Base-by-base conservation (phyloP, 2,329 filamentous ascomycete genomes). In the Botrytis cinerea region DNA sequence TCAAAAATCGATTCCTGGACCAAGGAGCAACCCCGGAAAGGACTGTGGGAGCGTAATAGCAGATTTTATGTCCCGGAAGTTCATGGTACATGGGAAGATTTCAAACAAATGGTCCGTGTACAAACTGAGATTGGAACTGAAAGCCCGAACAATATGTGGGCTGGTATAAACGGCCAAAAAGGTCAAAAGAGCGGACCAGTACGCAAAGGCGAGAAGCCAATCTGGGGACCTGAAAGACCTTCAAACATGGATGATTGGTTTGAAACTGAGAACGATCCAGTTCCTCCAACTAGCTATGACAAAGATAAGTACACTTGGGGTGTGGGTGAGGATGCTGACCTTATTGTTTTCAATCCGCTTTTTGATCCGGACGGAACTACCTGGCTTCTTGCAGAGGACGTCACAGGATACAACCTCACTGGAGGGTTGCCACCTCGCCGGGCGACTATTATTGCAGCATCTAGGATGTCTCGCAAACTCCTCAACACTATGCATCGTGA, bases 331-430 rank as follows among this genome's bases (percentile, higher is more conserved):
- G 92, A 97, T 74, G 94, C 95, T 18, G 95, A 98, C 81, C 88
- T 97, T 77, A 95, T 98, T 80, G 93, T 94, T 0, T 90, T 98
- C 75, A 96, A 95, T 80, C 95, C 95, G 16, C 90, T 98, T 75
- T 98, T 95, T 83, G 92, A 98, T 80, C 95, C 95, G 0, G 91
- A 93, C 54, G 90, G 92, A 74, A 98, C 95, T 0, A 93, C 89
- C 0, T 98, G 95, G 95, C 84, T 91, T 28, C 90, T 95, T 9
- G 87, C 87, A 40, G 91, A 95, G 72, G 92, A 97, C 80, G 93
- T 97, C 77, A 97, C 94, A 0, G 92, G 93, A 10, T 94, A 94
- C 82, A 93, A 96, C 83, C 87, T 86, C 72, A 87, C 87, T 59
- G 85, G 87, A 28, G 85, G 86, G 73, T 87, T 91, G 77, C 87